Base-by-base conservation (phyloP, 2,329 filamentous ascomycete genomes). In the Chaetomium sp. region DNA sequence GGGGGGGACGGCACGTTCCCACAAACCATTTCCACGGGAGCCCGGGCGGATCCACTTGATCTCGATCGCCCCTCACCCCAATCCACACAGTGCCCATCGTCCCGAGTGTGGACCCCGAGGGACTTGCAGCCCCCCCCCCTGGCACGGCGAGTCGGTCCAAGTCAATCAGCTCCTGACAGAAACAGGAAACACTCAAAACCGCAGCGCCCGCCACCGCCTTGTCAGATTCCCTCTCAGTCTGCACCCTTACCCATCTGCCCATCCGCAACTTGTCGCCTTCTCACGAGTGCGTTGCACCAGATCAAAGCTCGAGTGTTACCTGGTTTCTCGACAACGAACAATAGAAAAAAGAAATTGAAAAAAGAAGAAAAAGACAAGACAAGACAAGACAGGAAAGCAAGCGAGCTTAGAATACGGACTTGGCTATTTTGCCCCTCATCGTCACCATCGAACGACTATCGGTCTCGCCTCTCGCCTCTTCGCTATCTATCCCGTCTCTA, bases 21-120 rank as follows among this genome's bases (percentile, higher is more conserved):
- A 67, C 67, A 65, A 67, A 62, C 64, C 67, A 69, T 69, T 69
- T 67, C 65, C 65, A 69, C 65, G 67, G 67, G 65, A 69, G 59
- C 60, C 58, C 59, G 49, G 61, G 50, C 53, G 63, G 65, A 57
- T 62, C 67, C 67, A 65, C 62, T 62, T 65, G 63, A 69, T 69
- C 67, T 69, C 67, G 67, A 69, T 69, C 67, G 65, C 65, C 63
- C 63, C 65, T 66, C 61, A 56, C 58, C 60, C 47, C 19, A 54
- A 56, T 45, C 67, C 65, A 67, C 67, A 65, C 65, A 65, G 64
- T 68, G 53, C 56, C 50, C 38, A 66, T 53, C 8, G 25, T 62
- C 35, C 60, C 49, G 57, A 38, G 47, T 47, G 65, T 65, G 60
- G 64, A 59, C 67, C 64, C 64, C 60, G 60, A 65, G 62, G 62